Evolutionary conservation across 352 stramenopile genomes (phyloP).

Genomic region (Pythium scleroteichum): DNA sequence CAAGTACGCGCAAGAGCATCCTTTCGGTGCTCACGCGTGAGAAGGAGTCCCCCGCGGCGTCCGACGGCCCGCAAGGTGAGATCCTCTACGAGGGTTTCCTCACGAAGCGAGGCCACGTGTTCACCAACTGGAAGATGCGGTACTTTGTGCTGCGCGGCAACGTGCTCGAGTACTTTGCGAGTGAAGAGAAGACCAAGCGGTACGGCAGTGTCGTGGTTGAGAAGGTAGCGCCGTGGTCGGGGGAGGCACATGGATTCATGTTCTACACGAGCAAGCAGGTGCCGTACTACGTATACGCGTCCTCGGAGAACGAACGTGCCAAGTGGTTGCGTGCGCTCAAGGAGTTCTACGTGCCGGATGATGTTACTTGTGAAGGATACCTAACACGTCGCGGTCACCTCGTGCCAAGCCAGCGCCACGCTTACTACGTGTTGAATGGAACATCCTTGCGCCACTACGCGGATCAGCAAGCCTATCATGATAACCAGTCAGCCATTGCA

Average conservation of each 20-base stretch:
- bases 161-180: slow-evolving; percentile 83
- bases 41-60: slow-evolving; percentile 62
- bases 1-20: slow-evolving; percentile 67
- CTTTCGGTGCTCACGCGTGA: slow-evolving; percentile 75
- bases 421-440: slow-evolving; percentile 87
- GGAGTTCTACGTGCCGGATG: slow-evolving; percentile 84
- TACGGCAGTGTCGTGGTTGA: slow-evolving; percentile 86
- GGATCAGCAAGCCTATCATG: slow-evolving; percentile 83
- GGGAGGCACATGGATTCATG: slow-evolving; percentile 88
- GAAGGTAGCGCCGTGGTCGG: slow-evolving; percentile 85
- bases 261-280: slow-evolving; percentile 91
- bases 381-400: slow-evolving; percentile 85
- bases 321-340: slow-evolving; percentile 84
- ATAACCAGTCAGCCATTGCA: slow-evolving; percentile 83
- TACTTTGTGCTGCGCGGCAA: slow-evolving; percentile 87
- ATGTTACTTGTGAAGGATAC: slow-evolving; percentile 86
- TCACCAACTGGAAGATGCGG: slow-evolving; percentile 90
- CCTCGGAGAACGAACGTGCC: slow-evolving; percentile 69
- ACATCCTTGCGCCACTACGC: slow-evolving; percentile 80
- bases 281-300: slow-evolving; percentile 88
- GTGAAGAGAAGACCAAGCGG: slow-evolving; percentile 83
- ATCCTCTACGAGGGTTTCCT: slow-evolving; percentile 84
- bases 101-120: slow-evolving; percentile 87
- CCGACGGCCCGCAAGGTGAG: slow-evolving; percentile 42
- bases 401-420: slow-evolving; percentile 83